phyloP scores from a whole-genome alignment of 1,139 yeast genomes.

The Candida pseudoviswanathii region DNA sequence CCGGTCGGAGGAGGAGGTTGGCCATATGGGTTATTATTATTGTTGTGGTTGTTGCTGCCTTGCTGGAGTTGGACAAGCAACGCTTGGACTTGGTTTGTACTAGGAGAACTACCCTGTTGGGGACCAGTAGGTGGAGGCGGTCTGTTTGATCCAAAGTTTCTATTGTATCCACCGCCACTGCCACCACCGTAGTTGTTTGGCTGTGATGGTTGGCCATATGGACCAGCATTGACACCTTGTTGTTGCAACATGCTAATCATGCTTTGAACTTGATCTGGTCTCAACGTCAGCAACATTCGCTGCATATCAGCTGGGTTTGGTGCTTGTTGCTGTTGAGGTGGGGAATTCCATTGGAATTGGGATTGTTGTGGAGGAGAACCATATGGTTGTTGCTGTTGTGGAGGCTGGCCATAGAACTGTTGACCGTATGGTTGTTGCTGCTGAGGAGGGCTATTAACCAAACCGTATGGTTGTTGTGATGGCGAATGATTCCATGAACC shows the following conservation, averaged over 20 bases:
- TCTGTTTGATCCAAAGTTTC: slow-evolving; percentile 6
- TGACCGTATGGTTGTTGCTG: slow-evolving; percentile 12
- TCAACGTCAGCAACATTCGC: slow-evolving; percentile 48
- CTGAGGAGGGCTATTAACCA: slow-evolving; percentile 8
- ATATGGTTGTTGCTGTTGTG: slow-evolving; percentile 6
- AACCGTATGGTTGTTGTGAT: slow-evolving; percentile 11
- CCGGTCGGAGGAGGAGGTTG: slow-evolving; percentile 16
- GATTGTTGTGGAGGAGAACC: slow-evolving; percentile 12
- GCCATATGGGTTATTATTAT: slow-evolving; percentile 5
- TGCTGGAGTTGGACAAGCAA: slow-evolving; percentile 32
- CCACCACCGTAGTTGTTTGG: slow-evolving; percentile 6
- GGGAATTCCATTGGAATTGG: slow-evolving; percentile 12
- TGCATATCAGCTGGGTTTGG: slow-evolving; percentile 18
- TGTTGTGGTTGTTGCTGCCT: not conserved
- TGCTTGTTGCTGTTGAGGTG: slow-evolving; percentile 8
- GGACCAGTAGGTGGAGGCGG: slow-evolving; percentile 10
- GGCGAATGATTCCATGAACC: slow-evolving; percentile 14
- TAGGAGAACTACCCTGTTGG: slow-evolving; percentile 4
- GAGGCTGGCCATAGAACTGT: slow-evolving; percentile 7
- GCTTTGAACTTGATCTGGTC: slow-evolving; percentile 54
- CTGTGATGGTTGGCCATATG: slow-evolving; percentile 10
- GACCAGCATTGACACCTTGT: slow-evolving; percentile 16
- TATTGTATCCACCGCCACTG: slow-evolving; percentile 3
- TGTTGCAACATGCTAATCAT: slow-evolving; percentile 42
- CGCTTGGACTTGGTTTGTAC: slow-evolving; percentile 27